Base-by-base conservation (phyloP, 495 filamentous ascomycete genomes). In the Penicillium subrubescens region DNA sequence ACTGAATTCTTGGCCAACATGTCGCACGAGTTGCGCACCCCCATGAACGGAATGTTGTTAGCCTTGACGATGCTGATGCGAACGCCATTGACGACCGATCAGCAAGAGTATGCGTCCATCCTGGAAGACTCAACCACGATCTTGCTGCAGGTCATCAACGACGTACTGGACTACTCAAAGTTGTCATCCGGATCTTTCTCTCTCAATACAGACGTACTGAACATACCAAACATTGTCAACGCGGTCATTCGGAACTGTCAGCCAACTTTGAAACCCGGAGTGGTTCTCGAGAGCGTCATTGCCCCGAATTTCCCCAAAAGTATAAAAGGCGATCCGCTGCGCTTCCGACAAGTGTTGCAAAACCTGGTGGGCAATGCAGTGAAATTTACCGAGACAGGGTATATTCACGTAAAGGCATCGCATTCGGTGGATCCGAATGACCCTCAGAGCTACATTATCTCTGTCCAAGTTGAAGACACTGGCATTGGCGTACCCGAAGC, bases 351-450 rank as follows among this genome's bases (percentile, higher is more conserved):
- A 75, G 89, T 97, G 35, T 82, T 96, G 14, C 92, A 89, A 29
- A 97, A 96, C 69, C 75, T 97, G 15, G 80, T 96, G n/a, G 89
- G 90, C 10, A 97, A 97, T 69, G 91, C 89, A 60, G 92, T 94
- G 75, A 96, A 97, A 66, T 96, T 96, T 67, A 96, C 93, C 0
- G 87, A 87, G 31, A 79, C 86, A 27, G 93, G 93, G 1, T 83
- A 82, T 59, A 86, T 96, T 12, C 84, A 82, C 19, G 70, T 86
- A 4, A 72, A 77, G 6, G 75, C 85, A 7, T 66, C 79, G 2
- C 92, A 91, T 68, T 76, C 84, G 1, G 27, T 75, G n/a, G 67
- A 77, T 21, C 69, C 80, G 25, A 75, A 83, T 35, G 77, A 81
- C 29, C 62, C 72, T 0, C 66, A 70, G 8, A 66, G 64, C 15